These are phyloP conservation scores for Delonix regia DNA, from an alignment of 306 rosid genomes.

Conservation along the genomic window DNA sequence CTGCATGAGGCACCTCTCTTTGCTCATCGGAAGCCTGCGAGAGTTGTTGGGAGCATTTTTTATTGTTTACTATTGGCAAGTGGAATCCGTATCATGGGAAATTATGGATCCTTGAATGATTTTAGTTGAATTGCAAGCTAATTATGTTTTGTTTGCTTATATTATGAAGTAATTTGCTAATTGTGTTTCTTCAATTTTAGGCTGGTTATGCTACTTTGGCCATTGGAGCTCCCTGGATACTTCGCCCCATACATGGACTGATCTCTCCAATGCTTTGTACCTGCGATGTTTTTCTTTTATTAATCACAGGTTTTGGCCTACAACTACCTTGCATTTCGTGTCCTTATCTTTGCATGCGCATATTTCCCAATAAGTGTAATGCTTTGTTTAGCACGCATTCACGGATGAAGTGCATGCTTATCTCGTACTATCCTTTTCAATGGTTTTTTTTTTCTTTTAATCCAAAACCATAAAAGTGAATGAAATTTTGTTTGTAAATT, in stretches of 20 bases:
- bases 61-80: conserved; percentile 80
- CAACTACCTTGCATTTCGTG: conserved; percentile 16
- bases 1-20: conserved; percentile 93
- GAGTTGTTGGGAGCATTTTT: conserved; percentile 77
- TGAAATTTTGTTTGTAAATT: not conserved
- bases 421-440: not conserved
- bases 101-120: not conserved
- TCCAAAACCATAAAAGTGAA: not conserved
- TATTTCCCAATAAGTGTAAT: not conserved
- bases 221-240: conserved; percentile 76
- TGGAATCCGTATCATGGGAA: not conserved
- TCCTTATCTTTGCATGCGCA: conserved; percentile 13
- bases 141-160: not conserved
- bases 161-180: conserved; percentile 7
- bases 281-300: conserved; percentile 77
- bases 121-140: conserved; percentile 21
- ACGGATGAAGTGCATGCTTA: conserved; percentile 3
- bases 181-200: conserved; percentile 56
- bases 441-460: not conserved
- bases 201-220: conserved; percentile 78
- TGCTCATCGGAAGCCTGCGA: conserved; percentile 85
- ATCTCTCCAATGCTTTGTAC: conserved; percentile 78
- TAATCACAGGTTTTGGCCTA: conserved; percentile 68
- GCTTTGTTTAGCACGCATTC: not conserved
- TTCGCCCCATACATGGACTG: conserved; percentile 49